phyloP scores from a whole-genome alignment of 495 filamentous ascomycete species.

The Tuber melanosporum region DNA sequence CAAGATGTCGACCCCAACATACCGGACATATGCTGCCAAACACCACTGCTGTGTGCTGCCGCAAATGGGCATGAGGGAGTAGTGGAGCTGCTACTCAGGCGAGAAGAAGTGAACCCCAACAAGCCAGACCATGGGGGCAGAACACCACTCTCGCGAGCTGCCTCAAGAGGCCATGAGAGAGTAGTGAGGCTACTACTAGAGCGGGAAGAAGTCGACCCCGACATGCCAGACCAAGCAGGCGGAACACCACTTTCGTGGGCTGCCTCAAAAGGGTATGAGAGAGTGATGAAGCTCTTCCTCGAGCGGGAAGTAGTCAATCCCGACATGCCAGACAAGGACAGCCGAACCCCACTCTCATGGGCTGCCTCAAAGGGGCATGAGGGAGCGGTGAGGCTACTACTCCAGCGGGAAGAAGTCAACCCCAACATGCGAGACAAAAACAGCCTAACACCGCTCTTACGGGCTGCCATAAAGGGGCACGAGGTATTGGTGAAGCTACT shows the following conservation, averaged over 20 bases:
- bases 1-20: no score
- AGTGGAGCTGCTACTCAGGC: slow-evolving; percentile 21
- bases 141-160: slow-evolving; percentile 25
- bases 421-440: background rate
- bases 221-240: background rate
- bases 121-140: slow-evolving; percentile 9
- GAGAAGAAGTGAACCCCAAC: slow-evolving; percentile 11
- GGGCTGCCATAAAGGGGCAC: slow-evolving; percentile 44
- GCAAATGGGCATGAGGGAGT: slow-evolving; percentile 41
- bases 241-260: slow-evolving; percentile 38
- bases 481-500: slow-evolving; percentile 33
- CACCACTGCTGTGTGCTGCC: slow-evolving; percentile 42
- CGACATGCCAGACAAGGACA: no score
- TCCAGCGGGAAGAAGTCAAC: background rate
- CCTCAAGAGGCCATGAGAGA: background rate
- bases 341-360: no score
- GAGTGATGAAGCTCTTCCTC: no score
- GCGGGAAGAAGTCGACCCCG: background rate
- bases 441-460: slow-evolving; percentile 36
- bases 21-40: slow-evolving; percentile 5
- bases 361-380: no score
- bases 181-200: background rate
- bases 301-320: no score
- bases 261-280: slow-evolving; percentile 6
- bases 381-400: no score